Conservation (phyloP, 1,139 yeast genomes). For the Dujonia santamariae region DNA sequence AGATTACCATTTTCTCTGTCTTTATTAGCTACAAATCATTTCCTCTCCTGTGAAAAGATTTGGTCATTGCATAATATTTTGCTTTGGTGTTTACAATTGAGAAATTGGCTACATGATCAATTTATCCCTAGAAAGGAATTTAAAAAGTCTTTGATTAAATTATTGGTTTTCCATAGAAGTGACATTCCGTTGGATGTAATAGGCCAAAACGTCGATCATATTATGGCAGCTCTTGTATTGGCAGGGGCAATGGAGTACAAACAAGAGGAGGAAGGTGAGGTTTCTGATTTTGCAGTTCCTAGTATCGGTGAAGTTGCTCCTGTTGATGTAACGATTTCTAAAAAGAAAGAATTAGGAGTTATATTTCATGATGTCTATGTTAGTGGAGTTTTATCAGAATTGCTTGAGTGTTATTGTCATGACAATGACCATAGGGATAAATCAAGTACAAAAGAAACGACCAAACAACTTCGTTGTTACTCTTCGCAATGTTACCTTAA, state of each 20-base stretch:
- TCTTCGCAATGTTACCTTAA: conserved; percentile 39
- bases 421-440: conserved; percentile 23
- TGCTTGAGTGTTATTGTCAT: conserved; percentile 36
- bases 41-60: conserved; percentile 33
- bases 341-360: conserved; percentile 16
- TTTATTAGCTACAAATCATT: conserved; percentile 46
- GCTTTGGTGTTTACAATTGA: conserved; percentile 49
- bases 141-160: conserved; percentile 46
- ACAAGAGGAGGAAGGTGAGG: conserved; percentile 1
- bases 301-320: neutral
- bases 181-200: conserved; percentile 55
- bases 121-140: conserved; percentile 50
- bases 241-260: conserved; percentile 41
- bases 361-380: conserved; percentile 22
- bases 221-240: conserved; percentile 43
- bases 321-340: neutral
- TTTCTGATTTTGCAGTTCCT: neutral
- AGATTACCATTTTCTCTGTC: conserved; percentile 55
- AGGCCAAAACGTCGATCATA: conserved; percentile 53
- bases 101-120: conserved; percentile 50
- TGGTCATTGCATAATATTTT: conserved; percentile 45
- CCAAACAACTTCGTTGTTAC: conserved; percentile 28
- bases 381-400: conserved; percentile 37
- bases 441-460: conserved; percentile 1
- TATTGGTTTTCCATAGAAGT: conserved; percentile 50